Percentiles rank a stretch among this genome's conserved stretches.
Evolutionary conservation across 768 basidiomycete species (phyloP).

Genomic region (Boletus coccyginus): DNA sequence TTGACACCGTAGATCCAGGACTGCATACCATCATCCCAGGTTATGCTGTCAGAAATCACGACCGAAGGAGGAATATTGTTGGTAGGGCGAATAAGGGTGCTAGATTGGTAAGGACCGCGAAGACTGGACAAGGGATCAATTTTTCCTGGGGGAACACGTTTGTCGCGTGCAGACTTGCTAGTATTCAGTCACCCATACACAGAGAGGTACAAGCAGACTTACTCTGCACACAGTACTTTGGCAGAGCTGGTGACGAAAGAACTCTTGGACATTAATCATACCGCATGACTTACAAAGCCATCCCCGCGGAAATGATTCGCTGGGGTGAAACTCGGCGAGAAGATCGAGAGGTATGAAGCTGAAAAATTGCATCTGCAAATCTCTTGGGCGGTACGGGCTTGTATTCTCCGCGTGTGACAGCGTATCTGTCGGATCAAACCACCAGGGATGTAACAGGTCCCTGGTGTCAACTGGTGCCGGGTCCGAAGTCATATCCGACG

Average conservation of each 20-base stretch:
- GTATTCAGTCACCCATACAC: conserved; percentile 9
- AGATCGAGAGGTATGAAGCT: conserved; percentile 32
- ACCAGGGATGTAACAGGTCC: conserved; percentile 20
- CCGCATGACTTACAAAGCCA: conserved; percentile 52
- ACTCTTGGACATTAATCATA: conserved; percentile 44
- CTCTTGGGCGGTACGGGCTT: conserved; percentile 21
- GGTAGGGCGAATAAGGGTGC: conserved; percentile 16
- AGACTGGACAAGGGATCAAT: conserved; percentile 20
- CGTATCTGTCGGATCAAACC: conserved; percentile 15
- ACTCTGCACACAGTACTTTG: conserved; percentile 41
- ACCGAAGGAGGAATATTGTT: conserved; percentile 21
- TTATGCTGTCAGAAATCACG: conserved; percentile 6
- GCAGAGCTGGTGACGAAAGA: conserved; percentile 49
- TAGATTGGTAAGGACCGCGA: conserved; percentile 18
- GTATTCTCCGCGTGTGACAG: neutral
- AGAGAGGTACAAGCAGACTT: conserved; percentile 2
- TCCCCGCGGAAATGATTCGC: conserved; percentile 39
- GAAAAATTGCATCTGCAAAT: conserved; percentile 25
- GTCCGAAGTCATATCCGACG: neutral
- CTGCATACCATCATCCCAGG: conserved; percentile 34
- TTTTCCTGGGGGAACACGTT: conserved; percentile 11
- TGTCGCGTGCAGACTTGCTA: conserved; percentile 8
- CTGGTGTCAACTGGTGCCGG: neutral
- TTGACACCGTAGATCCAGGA: conserved; percentile 24
- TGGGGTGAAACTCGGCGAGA: conserved; percentile 29